Percentiles rank a stretch among this genome's conserved stretches.
Evolutionary conservation across 2,329 filamentous ascomycete genomes (phyloP).

Genomic region (Myriosclerotinia curreyana): DNA sequence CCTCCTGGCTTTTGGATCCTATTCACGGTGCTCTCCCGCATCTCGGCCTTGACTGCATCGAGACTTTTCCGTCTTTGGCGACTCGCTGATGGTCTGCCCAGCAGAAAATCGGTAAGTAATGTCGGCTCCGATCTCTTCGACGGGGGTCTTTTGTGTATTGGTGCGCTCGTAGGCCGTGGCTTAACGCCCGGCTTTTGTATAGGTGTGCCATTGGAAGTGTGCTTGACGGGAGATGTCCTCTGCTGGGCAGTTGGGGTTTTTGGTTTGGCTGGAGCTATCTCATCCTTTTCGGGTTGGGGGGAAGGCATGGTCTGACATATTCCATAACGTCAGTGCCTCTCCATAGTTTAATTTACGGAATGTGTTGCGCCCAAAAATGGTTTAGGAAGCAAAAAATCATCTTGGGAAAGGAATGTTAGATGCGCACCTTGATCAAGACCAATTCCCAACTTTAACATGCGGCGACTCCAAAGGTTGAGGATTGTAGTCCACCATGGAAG

Average conservation of each 20-base stretch:
- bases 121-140: constrained; percentile 44
- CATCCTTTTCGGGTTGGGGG: constrained; percentile 20
- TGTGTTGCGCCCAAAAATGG: constrained; percentile 1
- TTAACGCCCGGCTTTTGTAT: constrained; percentile 27
- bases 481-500: constrained; percentile 17
- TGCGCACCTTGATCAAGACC: constrained; percentile 24
- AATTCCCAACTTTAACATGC: constrained; percentile 22
- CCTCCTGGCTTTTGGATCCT: constrained; percentile 61
- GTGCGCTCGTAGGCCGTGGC: constrained; percentile 32
- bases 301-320: constrained; percentile 23
- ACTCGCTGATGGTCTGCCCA: constrained; percentile 55
- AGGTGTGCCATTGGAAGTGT: constrained; percentile 30
- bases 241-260: constrained; percentile 23
- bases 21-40: constrained; percentile 52
- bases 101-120: constrained; percentile 55
- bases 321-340: constrained; percentile 13
- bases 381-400: background rate
- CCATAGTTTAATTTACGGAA: background rate
- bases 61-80: constrained; percentile 55
- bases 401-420: background rate
- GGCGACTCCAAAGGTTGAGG: constrained; percentile 16
- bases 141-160: constrained; percentile 29
- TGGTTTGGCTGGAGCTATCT: constrained; percentile 18
- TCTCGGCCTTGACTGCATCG: constrained; percentile 55
- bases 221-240: constrained; percentile 26